Base-by-base conservation (phyloP, 2,329 filamentous ascomycete genomes). In the Lecanicillium sp. region DNA sequence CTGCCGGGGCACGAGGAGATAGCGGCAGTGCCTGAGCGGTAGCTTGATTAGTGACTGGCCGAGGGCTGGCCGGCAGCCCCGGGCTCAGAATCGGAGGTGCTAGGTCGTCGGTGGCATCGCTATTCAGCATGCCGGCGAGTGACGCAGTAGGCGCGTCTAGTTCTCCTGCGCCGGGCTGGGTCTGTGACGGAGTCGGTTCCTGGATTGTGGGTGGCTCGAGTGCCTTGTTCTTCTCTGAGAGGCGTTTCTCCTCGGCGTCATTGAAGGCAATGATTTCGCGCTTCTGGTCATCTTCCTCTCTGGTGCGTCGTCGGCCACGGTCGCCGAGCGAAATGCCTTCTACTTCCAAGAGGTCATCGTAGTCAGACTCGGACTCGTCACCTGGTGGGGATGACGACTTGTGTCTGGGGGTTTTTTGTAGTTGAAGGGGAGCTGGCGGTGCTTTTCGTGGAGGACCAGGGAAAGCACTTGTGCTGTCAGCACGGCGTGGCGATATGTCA, bases 271-370 rank as follows among this genome's bases (percentile, higher is more conserved):
- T 59, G 12, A 78, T 68, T 54, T 90, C 86, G 34, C 89, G 78
- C 39, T 87, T 76, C 39, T 73, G 72, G 49, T 96, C 87, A 52
- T 96, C 89, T 45, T 95, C 87, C 57, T 90, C 87, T 37, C 89
- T 76, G 3, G 88, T 95, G 59, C 84, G 87, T 49, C 87, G 74
- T 43, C 88, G 77, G 8, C 88, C 90, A 45, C 89, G 75, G 37
- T 78, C 66, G 11, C 74, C 67, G 27, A 72, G 62, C 0, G 72
- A 66, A 36, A 81, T 66, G 46, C 84, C 80, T 32, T 81, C 73
- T 4, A 82, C 78, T 45, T 86, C 81, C 11, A 87, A 61, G 27
- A 84, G 72, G 46, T 89, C 84, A 43, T 92, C 87, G 49, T 89
- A 92, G 46, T 94, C 88, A 0, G 86, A 89, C 43, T 87, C 86